These are phyloP conservation scores for Colletotrichum sp. DNA, from an alignment of 2,329 filamentous ascomycete genomes.

Conservation along the genomic window DNA sequence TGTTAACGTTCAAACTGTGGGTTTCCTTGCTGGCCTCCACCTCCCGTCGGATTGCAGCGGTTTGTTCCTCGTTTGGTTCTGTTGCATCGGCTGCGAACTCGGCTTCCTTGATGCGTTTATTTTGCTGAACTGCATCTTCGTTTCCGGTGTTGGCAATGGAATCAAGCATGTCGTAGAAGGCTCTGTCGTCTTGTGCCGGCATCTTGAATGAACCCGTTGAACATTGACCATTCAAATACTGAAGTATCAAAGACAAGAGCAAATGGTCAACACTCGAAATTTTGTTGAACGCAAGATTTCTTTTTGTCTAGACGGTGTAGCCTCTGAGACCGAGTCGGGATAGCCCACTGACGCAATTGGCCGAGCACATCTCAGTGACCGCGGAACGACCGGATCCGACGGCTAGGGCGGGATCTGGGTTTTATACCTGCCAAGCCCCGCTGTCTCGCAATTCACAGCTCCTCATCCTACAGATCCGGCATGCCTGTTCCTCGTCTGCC, in stretches of 20 bases:
- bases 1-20: rapidly evolving
- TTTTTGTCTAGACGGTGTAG: neutral
- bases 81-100: neutral
- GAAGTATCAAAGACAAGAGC: neutral
- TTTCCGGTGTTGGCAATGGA: neutral
- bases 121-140: neutral
- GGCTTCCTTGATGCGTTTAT: neutral
- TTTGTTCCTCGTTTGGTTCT: neutral
- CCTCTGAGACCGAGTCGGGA: neutral
- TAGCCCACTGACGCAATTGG: neutral
- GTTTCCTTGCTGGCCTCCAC: neutral
- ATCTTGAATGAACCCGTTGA: neutral
- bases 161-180: neutral
- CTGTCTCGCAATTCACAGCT: neutral
- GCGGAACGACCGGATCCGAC: neutral
- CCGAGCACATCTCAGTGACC: rapidly evolving
- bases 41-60: neutral
- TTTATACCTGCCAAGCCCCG: neutral
- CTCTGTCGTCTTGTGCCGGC: neutral
- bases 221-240: rapidly evolving
- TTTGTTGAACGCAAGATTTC: rapidly evolving
- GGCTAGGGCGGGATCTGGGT: neutral
- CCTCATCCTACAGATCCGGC: neutral
- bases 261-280: rapidly evolving
- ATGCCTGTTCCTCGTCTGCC: neutral